Evolutionary conservation across 352 stramenopile genomes (phyloP), one percentile per base, ranked within the genome.

Genomic region (Blastocystis sp.): DNA sequence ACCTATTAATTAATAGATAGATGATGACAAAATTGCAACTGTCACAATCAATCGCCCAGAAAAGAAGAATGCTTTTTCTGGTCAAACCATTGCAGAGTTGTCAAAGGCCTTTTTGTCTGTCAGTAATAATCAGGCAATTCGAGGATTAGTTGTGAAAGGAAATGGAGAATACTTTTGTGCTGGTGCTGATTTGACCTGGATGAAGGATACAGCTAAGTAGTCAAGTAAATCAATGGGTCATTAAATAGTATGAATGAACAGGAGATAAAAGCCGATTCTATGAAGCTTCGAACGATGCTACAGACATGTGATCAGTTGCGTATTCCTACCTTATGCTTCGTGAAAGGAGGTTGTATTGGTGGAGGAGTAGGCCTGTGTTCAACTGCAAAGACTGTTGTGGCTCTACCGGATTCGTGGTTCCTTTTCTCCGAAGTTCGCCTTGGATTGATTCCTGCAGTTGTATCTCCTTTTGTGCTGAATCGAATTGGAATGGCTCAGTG

Each of bases 61-160:
- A 30, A 89, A 89, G 58, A 89, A 89, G 57, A 89, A 89, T 42
- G 56, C 78, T 4, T 89, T 89, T 40, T 79, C 78, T 3, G 78
- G 24, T 33, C n/a, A 62, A 13, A 89, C 78, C 15, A 89, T 89
- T 64, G 22, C 22, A 19, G 78, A 89, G 40, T 40, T 89, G 33
- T 66, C 78, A 19, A 59, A 17, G 24, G 60, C 66, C 15, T 78
- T 89, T 78, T 60, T 1, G 0, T 68, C 33, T 24, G 19, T 89
- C 6, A 48, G 58, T n/a, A 40, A 37, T 17, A 51, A 89, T 33
- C 27, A 37, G 1, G 58, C 24, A 3, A 76, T 89, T 30, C 78
- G 78, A 27, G 78, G 78, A 58, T 42, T 89, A 15, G 57, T 89
- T 58, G 13, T 89, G 1, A 79, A 76, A 42, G 66, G 53, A 19